Conservation (phyloP, 1,284 basidiomycete species). For the Papiliotrema flavescens region DNA sequence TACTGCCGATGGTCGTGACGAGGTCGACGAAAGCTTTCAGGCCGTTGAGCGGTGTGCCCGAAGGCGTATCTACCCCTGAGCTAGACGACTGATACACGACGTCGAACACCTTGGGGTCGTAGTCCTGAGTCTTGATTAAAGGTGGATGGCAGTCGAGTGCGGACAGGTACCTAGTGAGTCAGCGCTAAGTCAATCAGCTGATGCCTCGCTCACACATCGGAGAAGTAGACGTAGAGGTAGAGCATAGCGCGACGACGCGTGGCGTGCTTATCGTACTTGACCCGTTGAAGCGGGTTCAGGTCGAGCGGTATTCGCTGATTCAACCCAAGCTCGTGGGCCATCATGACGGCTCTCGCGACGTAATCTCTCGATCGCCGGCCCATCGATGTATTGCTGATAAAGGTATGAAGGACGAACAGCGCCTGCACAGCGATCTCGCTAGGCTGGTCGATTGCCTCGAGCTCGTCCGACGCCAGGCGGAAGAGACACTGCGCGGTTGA, state of each 20-base stretch:
- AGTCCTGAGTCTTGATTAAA: conserved; percentile 18
- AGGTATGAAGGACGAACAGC: conserved; percentile 18
- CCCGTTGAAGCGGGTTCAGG: background rate
- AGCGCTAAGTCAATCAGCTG: background rate
- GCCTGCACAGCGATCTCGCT: conserved; percentile 18
- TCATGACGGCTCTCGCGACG: conserved; percentile 22
- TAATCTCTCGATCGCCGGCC: conserved; percentile 17
- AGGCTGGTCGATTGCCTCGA: conserved; percentile 14
- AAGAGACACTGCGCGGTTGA: conserved; percentile 5
- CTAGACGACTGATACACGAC: conserved; percentile 4
- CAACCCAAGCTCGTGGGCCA: conserved; percentile 19
- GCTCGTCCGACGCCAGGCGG: conserved; percentile 14
- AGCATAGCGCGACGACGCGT: conserved; percentile 11
- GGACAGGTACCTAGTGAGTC: conserved; percentile 12
- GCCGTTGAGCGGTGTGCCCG: conserved; percentile 7
- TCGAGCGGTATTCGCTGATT: conserved; percentile 11
- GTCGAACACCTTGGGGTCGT: conserved; percentile 14
- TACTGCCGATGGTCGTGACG: conserved; percentile 10
- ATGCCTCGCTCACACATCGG: conserved; percentile 19
- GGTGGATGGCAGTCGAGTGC: conserved; percentile 18
- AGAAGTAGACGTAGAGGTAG: conserved; percentile 25
- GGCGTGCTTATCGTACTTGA: background rate
- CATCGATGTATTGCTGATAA: conserved; percentile 20
- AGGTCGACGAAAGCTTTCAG: conserved; percentile 18
- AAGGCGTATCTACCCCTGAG: conserved; percentile 10